phyloP scores from a whole-genome alignment of 495 filamentous ascomycete genomes.

The Daldinia concentrica region DNA sequence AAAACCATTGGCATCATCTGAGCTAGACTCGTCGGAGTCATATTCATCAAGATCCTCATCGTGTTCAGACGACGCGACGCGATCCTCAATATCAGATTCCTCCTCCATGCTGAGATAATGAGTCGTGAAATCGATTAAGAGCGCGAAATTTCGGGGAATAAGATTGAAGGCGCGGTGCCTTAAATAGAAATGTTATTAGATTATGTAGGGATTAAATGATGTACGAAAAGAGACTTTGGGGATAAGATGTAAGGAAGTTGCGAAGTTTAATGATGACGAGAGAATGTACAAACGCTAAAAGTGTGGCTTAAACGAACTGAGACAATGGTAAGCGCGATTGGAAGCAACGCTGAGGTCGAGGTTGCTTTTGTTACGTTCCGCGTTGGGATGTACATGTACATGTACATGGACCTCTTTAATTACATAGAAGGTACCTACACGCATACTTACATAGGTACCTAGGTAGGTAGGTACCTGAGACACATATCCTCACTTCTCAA shows the following conservation, averaged over 20 bases:
- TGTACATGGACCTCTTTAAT: not conserved
- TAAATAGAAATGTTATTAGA: not conserved
- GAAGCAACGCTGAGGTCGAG: no score
- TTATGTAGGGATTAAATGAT: not conserved
- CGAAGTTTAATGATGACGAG: slow-evolving; percentile 1
- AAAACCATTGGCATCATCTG: slow-evolving; percentile 26
- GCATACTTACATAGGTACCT: not conserved
- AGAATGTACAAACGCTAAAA: no score
- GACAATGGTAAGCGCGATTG: no score
- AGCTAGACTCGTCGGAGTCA: slow-evolving; percentile 18
- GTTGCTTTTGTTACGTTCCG: not conserved
- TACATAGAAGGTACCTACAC: not conserved
- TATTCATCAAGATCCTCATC: slow-evolving; percentile 23
- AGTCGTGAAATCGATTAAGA: not conserved
- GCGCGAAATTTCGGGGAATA: not conserved
- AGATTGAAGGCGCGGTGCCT: not conserved
- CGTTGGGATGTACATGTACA: not conserved
- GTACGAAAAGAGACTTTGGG: no score
- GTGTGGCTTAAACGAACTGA: no score
- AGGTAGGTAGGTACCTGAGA: no score
- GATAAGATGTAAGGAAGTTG: not conserved
- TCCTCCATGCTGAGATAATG: slow-evolving; percentile 25
- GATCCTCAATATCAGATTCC: slow-evolving; percentile 37
- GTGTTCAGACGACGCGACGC: slow-evolving; percentile 22
- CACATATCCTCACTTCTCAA: not conserved